Evolutionary conservation across 306 rosid genomes (phyloP).

Genomic region (Gastrolobium villosum): DNA sequence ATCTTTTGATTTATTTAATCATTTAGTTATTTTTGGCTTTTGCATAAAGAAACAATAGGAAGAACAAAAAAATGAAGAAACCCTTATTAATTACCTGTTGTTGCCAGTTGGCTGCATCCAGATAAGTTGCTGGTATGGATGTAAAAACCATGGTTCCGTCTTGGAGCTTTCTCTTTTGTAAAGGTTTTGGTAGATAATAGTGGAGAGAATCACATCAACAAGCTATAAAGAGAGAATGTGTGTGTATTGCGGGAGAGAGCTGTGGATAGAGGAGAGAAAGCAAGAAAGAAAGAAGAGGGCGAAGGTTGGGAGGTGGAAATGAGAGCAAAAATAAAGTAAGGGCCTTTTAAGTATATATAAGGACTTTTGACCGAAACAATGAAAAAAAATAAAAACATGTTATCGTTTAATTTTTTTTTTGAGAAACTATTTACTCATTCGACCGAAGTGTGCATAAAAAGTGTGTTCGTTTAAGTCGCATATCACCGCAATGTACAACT

Average conservation of each 20-base stretch:
- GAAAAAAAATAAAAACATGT: too few relatives aligned
- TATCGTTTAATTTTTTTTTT: too few relatives aligned
- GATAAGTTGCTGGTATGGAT: conserved; percentile 78
- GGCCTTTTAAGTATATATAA: conserved; percentile 62
- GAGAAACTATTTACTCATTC: too few relatives aligned
- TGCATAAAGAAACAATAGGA: conserved; percentile 36
- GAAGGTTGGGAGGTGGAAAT: conserved; percentile 34
- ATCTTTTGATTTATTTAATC: conserved; percentile 46
- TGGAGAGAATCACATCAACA: conserved; percentile 64
- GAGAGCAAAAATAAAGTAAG: conserved; percentile 63
- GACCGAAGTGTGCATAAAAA: too few relatives aligned
- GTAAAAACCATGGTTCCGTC: conserved; percentile 78
- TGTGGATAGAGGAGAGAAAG: conserved; percentile 16
- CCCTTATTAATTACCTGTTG: conserved; percentile 63
- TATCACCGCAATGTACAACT: too few relatives aligned
- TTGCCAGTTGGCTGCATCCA: conserved; percentile 94
- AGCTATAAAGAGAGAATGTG: conserved; percentile 24
- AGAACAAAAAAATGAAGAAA: conserved; percentile 43
- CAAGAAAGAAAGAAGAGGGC: conserved; percentile 27
- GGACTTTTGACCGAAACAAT: too few relatives aligned
- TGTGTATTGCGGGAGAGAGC: conserved; percentile 43
- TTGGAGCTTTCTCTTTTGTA: conserved; percentile 59
- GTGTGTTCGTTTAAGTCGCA: too few relatives aligned
- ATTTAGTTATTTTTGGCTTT: conserved; percentile 36
- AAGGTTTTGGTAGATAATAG: conserved; percentile 63